These are phyloP conservation scores for Volvox africanus DNA, from an alignment of 139 green algal species.

Conservation along the genomic window DNA sequence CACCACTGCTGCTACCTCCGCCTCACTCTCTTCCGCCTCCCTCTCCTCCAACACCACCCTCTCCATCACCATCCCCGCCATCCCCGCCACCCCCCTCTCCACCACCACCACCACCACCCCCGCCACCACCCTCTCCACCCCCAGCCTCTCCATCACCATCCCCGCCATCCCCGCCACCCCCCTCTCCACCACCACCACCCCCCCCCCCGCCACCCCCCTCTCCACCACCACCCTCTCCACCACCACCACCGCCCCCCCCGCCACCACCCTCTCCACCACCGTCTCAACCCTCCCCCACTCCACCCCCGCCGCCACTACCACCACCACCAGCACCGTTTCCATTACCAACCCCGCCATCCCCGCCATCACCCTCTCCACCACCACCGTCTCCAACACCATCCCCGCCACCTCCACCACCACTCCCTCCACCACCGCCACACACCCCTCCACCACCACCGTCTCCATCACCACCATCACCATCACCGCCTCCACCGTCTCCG, in stretches of 20 bases:
- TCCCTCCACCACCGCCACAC: background rate
- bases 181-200: background rate
- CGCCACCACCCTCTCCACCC: background rate
- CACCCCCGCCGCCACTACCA: background rate
- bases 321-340: background rate
- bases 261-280: background rate
- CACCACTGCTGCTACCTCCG: too few species aligned
- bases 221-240: background rate
- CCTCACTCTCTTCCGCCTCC: too few species aligned
- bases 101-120: background rate
- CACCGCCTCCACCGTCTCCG: too few species aligned
- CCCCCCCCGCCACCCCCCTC: background rate
- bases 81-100: background rate
- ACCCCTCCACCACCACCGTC: background rate
- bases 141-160: background rate
- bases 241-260: too few species aligned
- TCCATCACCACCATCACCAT: background rate
- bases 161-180: background rate
- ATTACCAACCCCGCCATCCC: background rate
- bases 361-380: background rate
- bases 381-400: background rate
- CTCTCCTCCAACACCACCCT: background rate
- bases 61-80: background rate
- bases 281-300: too few species aligned
- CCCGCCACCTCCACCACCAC: background rate